Conservation (phyloP, 2,329 filamentous ascomycete genomes). For the Stemphylium beticola region DNA sequence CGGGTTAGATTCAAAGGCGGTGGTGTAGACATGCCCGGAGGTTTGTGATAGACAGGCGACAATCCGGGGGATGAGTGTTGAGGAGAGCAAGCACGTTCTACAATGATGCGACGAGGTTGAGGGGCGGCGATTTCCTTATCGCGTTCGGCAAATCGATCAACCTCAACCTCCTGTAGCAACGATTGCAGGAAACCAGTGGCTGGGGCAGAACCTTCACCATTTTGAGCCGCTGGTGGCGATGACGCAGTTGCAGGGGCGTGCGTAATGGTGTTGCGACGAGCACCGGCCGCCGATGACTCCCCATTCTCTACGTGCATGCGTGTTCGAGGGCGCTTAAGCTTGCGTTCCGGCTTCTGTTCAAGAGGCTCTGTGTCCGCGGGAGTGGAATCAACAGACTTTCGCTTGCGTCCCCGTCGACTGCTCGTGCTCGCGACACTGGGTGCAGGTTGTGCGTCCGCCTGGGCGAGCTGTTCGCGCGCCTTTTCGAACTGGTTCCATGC, state of each 20-base stretch:
- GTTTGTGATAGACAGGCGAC: constrained; percentile 72
- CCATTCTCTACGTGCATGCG: constrained; percentile 66
- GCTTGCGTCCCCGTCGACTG: constrained; percentile 67
- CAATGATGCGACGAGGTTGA: constrained; percentile 50
- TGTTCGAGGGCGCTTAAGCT: constrained; percentile 85
- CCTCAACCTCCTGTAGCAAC: constrained; percentile 85
- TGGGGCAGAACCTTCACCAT: constrained; percentile 38
- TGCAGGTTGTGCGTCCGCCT: constrained; percentile 27
- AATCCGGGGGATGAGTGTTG: constrained; percentile 68
- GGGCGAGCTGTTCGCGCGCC: constrained; percentile 67
- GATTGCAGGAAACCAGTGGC: constrained; percentile 84
- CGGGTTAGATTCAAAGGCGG: constrained; percentile 64
- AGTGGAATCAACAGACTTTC: constrained; percentile 77
- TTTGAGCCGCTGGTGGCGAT: constrained; percentile 21
- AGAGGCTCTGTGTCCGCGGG: constrained; percentile 68
- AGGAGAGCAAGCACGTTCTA: constrained; percentile 50
- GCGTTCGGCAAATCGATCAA: constrained; percentile 44
- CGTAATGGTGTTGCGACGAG: constrained; percentile 37
- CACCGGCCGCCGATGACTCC: constrained; percentile 47
- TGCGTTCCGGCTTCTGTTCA: constrained; percentile 72
- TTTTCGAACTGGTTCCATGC: constrained; percentile 93
- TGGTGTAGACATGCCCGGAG: constrained; percentile 73
- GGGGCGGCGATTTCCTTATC: constrained; percentile 47
- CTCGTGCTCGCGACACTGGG: constrained; percentile 29
- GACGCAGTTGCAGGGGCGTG: constrained; percentile 18